Percentiles rank a stretch among this genome's conserved stretches.
Evolutionary conservation across 1,139 yeast genomes (phyloP).

Genomic region (Yamadazyma aaseri): DNA sequence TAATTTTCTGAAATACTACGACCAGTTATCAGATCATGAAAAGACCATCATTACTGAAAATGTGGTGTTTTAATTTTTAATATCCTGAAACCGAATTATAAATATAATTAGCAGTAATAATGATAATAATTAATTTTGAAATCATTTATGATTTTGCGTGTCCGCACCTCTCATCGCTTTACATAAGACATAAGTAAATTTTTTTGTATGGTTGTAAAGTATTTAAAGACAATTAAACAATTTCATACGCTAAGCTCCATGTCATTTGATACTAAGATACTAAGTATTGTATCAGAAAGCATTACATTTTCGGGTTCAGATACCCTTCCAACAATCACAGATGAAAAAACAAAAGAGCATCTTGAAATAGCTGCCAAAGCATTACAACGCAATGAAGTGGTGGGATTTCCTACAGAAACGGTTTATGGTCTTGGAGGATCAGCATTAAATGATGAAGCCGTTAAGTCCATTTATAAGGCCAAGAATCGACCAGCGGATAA

Average conservation of each 20-base stretch:
- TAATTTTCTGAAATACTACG: conserved; percentile 55
- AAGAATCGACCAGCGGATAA: conserved; percentile 94
- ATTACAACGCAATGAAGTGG: conserved; percentile 55
- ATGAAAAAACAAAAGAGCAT: conserved; percentile 47
- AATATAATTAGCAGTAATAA: too few relatives aligned
- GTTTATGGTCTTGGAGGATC: conserved; percentile 96
- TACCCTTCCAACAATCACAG: conserved; percentile 44
- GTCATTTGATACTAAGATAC: conserved; percentile 23
- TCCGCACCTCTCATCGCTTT: neutral
- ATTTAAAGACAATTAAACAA: neutral
- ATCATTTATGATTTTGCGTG: too few relatives aligned
- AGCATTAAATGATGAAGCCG: conserved; percentile 72
- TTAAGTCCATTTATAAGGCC: conserved; percentile 73
- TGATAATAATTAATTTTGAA: too few relatives aligned
- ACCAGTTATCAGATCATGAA: conserved; percentile 53
- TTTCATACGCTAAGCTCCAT: conserved; percentile 1
- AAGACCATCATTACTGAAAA: conserved; percentile 52
- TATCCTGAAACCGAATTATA: too few relatives aligned
- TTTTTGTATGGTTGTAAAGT: conserved; percentile 3
- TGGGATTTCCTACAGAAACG: conserved; percentile 96
- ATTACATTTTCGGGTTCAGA: conserved; percentile 25
- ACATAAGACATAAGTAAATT: neutral
- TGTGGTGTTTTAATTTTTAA: conserved; percentile 11
- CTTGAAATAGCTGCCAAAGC: conserved; percentile 59
- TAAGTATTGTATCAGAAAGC: conserved; percentile 29